Percentiles rank a stretch among this genome's conserved stretches.
phyloP scores from a whole-genome alignment of 768 basidiomycete genomes.

The Trametes punicea region DNA sequence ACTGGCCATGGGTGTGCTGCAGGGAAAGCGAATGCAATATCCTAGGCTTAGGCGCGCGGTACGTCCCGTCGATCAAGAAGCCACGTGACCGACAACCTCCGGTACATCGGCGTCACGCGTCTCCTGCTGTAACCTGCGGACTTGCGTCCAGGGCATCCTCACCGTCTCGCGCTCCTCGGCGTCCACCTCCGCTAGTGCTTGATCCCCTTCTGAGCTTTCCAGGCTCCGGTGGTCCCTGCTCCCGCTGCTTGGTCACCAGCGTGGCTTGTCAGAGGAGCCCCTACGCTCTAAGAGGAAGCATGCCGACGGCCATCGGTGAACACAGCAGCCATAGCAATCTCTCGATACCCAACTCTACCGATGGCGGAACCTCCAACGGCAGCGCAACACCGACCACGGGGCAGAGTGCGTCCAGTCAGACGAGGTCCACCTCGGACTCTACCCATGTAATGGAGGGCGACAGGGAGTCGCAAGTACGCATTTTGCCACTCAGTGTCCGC shows the following conservation, averaged over 20 bases:
- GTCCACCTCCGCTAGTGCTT: no score
- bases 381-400: neutral
- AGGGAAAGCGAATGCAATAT: no score
- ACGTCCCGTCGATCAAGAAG: neutral
- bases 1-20: no score
- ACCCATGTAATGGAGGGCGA: neutral
- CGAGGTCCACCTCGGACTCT: neutral
- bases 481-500: neutral
- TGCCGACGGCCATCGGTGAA: slow-evolving; percentile 4
- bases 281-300: no score
- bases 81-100: neutral
- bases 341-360: slow-evolving; percentile 2
- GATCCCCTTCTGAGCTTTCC: no score
- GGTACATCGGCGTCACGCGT: slow-evolving; percentile 8
- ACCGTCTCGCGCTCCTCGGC: no score
- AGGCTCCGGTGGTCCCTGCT: no score
- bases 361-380: slow-evolving; percentile 7
- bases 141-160: no score
- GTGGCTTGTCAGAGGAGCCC: no score
- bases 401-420: slow-evolving; percentile 1
- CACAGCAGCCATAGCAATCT: slow-evolving; percentile 6
- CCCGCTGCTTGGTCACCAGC: no score
- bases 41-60: no score
- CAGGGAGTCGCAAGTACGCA: slow-evolving; percentile 11
- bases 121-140: neutral